Evolutionary conservation across 257 asterid genomes (phyloP), one percentile per base, ranked within the genome.

Genomic region (Echium plantagineum): DNA sequence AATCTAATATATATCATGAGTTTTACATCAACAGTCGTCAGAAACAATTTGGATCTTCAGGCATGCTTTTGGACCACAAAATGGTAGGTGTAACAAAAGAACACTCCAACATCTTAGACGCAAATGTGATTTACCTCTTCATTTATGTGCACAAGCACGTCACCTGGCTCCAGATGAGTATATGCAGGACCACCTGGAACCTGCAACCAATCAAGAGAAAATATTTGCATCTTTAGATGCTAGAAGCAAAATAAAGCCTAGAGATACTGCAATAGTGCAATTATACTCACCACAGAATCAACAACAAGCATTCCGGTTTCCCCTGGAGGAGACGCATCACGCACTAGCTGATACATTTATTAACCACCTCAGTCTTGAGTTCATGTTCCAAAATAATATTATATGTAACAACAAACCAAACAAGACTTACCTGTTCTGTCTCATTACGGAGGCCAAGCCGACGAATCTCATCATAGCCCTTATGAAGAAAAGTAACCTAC

Each of bases 301-400:
- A 93, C 95, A 48, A 93, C 99, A 55, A 93, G 97, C 99, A 93
- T 93, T 71, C 99, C 99, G 66, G 97, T 93, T 85, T 93, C 99
- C 60, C 74, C 93, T 4, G 77, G 83, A n/a, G 91, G 94, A 74
- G 96, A 83, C 62, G 96, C 89, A 75, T 63, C 74, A 60, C 97
- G 99, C 57, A 89, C 97, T 68, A 89, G 72, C 99, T 93, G 72
- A 59, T 70, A 66, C 66, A 74, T 57, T 63, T 24, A 71, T 73
- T 58, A 20, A 54, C 7, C 10, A 26, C 9, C 63, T 66, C 67
- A 46, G 61, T 66, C 52, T 38, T 61, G 2, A 55, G 21, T 55
- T 38, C 20, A 55, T 30, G 18, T 7, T 12, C 24, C 18, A 67
- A 21, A 46, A 12, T 6, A 32, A 38, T 15, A 61, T n/a, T n/a